Percentiles rank a stretch among this genome's conserved stretches.
Conservation (phyloP, 2,329 filamentous ascomycete species). For the Septoria linicola region DNA sequence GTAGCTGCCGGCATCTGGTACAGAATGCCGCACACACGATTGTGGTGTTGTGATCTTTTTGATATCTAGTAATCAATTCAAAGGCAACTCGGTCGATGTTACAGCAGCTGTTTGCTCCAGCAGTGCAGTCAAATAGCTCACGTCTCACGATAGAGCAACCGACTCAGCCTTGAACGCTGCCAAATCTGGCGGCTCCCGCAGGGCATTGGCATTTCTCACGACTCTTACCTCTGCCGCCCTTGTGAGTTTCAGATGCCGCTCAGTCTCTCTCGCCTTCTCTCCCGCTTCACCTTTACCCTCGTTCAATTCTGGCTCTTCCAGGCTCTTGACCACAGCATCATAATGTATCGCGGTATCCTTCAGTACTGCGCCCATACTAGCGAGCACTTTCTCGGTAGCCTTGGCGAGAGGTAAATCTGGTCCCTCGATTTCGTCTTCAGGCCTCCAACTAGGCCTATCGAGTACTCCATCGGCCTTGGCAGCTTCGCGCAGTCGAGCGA, state of each 20-base stretch:
- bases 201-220: slow-evolving; percentile 68
- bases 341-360: slow-evolving; percentile 65
- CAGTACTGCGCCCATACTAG: slow-evolving; percentile 87
- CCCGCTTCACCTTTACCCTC: slow-evolving; percentile 45
- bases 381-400: slow-evolving; percentile 82
- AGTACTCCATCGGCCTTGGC: slow-evolving; percentile 57
- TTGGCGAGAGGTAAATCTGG: slow-evolving; percentile 76
- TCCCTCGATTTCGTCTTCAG: slow-evolving; percentile 66
- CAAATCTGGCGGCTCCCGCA: slow-evolving; percentile 67
- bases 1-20: too few species aligned
- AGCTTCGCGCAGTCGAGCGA: slow-evolving; percentile 83
- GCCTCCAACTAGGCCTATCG: slow-evolving; percentile 67
- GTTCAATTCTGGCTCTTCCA: slow-evolving; percentile 44
- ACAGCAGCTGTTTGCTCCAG: too few species aligned
- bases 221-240: slow-evolving; percentile 88
- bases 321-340: slow-evolving; percentile 58
- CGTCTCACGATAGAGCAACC: slow-evolving; percentile 33
- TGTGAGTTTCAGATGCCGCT: slow-evolving; percentile 66
- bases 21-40: too few species aligned
- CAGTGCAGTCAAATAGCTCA: neutral
- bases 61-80: too few species aligned
- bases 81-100: too few species aligned
- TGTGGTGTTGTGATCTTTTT: too few species aligned
- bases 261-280: slow-evolving; percentile 52
- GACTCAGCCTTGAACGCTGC: slow-evolving; percentile 58